Conservation (phyloP, 805 yeast genomes). For the Debaryomyces castellii region DNA sequence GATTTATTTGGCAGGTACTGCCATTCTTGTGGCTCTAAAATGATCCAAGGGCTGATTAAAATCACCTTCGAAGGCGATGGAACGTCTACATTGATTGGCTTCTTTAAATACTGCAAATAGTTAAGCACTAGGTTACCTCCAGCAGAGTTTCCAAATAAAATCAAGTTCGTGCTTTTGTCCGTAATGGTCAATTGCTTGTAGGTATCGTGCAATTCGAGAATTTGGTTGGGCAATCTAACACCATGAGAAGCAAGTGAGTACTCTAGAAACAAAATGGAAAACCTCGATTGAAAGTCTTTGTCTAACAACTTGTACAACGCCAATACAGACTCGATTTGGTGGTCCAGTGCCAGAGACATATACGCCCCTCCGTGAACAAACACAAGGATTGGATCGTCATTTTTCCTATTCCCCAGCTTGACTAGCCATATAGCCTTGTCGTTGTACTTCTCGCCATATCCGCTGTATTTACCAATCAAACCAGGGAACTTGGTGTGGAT, state of each 20-base stretch:
- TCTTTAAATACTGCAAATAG: constrained; percentile 26
- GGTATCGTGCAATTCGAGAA: constrained; percentile 26
- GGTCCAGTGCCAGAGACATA: too few species aligned
- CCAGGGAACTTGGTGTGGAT: too few species aligned
- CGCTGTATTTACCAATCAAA: not conserved
- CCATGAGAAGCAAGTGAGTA: too few species aligned
- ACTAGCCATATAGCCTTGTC: too few species aligned
- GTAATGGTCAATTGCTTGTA: constrained; percentile 19
- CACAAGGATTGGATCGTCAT: too few species aligned
- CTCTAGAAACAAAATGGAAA: too few species aligned
- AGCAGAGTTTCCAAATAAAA: constrained; percentile 42
- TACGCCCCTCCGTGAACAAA: too few species aligned
- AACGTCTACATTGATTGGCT: constrained; percentile 6
- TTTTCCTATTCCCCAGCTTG: too few species aligned
- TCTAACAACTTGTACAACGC: too few species aligned
- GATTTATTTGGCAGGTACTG: constrained; percentile 28
- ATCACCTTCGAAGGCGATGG: constrained; percentile 26
- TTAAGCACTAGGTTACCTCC: constrained; percentile 38
- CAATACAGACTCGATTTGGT: too few species aligned
- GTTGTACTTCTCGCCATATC: too few species aligned
- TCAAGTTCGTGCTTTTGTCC: constrained; percentile 27
- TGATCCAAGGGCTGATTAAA: constrained; percentile 41
- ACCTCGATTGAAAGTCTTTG: too few species aligned
- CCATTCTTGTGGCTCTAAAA: constrained; percentile 18
- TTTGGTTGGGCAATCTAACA: constrained; percentile 13